Evolutionary conservation across 306 rosid genomes (phyloP), one percentile per base, ranked within the genome.

Genomic region (Corylus avellana): DNA sequence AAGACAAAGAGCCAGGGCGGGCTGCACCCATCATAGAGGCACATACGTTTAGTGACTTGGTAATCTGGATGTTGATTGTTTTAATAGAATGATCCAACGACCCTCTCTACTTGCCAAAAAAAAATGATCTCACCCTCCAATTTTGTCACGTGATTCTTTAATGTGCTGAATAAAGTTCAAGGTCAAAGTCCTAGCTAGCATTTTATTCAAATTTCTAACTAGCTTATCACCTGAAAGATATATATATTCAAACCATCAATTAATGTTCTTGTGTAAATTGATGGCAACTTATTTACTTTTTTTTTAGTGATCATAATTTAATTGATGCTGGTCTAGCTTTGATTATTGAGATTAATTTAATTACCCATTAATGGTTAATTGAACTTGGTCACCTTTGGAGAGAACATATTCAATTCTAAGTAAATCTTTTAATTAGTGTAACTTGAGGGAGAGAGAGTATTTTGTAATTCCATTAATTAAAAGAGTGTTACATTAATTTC

Each of bases 91-190:
- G 12, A n/a, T 67, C 22, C 1, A 25, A 11, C 35, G 35, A 32
- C 3, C 35, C 35, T 32, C 35, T 32, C 35, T 32, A 32, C 35
- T 32, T 32, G 2, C 35, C 35, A 18, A 74, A 44, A 22, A 1
- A 8, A 18, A 39, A 39, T 39, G 7, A 67, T 67, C 51, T 42
- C 8, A 68, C 29, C 48, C 13, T 68, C 51, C 3, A 77, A 51
- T 13, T n/a, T 47, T 84, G 78, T 44, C 83, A 84, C 81, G 84
- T 76, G 86, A 74, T 46, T 20, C 47, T 64, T 73, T 57, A 25
- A 18, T n/a, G 27, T 48, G 61, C 22, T 53, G 27, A 9, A 49
- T 49, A 47, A 81, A 73, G 42, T 61, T 81, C 51, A 81, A 51
- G 72, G 77, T 87, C 88, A 78, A 80, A 79, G 63, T 55, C 77